Percentiles rank a stretch among this genome's conserved stretches.
phyloP scores from a whole-genome alignment of 1,284 basidiomycete genomes.

The Ganoderma leucocontextum region DNA sequence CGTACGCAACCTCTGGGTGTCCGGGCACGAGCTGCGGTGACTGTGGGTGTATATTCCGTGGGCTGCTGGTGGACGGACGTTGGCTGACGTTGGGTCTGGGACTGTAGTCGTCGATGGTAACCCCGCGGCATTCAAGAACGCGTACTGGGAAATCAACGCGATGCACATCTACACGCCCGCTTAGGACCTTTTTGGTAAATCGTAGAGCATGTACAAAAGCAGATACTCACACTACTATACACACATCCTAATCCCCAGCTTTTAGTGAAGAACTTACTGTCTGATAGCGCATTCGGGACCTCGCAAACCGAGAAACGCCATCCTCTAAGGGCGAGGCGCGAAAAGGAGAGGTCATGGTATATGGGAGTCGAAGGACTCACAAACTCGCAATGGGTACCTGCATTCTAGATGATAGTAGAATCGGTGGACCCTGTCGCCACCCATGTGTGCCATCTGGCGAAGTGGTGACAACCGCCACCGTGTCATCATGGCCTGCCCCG shows the following conservation, averaged over 20 bases:
- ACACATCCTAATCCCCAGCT: background rate
- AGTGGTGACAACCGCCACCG: background rate
- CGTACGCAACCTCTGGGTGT: constrained; percentile 45
- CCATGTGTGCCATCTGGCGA: background rate
- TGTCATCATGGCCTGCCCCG: background rate
- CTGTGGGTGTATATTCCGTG: constrained; percentile 46
- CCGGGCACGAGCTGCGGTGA: constrained; percentile 43
- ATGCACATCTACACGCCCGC: constrained; percentile 58
- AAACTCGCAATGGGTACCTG: too few relatives aligned
- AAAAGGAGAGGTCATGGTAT: too few relatives aligned
- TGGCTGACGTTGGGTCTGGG: background rate
- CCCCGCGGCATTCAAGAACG: constrained; percentile 59
- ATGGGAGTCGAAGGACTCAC: background rate
- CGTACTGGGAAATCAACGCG: constrained; percentile 72
- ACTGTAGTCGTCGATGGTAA: constrained; percentile 61
- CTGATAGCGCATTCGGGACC: background rate
- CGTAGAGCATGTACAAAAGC: background rate
- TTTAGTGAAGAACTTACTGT: background rate
- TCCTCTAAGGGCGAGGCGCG: background rate
- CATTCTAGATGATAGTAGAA: background rate
- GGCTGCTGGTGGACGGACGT: background rate
- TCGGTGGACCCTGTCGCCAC: background rate
- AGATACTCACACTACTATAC: background rate
- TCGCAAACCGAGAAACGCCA: background rate
- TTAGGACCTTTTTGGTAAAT: background rate